Percentiles rank a stretch among this genome's conserved stretches.
Conservation (phyloP, 148 eudicot genomes). For the Rhododendron mucronatum region DNA sequence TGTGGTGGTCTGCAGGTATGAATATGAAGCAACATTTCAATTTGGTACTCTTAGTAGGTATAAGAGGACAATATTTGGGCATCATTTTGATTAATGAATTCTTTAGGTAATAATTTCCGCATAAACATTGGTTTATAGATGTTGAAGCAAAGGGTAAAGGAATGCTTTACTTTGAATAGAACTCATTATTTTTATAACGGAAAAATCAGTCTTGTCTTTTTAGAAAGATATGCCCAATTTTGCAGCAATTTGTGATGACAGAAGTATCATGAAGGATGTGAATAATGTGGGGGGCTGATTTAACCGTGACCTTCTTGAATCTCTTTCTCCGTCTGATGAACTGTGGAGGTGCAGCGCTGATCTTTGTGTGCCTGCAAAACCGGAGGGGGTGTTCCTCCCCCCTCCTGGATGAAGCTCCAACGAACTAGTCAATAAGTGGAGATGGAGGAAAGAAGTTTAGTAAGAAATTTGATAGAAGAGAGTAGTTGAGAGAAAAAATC, state of each 20-base stretch:
- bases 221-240: not conserved
- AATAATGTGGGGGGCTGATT: no score
- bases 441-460: no score
- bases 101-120: not conserved
- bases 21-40: not conserved
- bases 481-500: no score
- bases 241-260: not conserved
- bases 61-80: not conserved
- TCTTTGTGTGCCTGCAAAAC: no score
- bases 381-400: no score
- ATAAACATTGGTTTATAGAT: not conserved
- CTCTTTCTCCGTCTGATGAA: no score
- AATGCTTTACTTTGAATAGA: not conserved
- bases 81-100: not conserved
- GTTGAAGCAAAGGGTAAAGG: not conserved
- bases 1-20: slow-evolving; percentile 73
- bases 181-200: not conserved
- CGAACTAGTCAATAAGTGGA: no score
- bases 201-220: not conserved
- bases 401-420: no score
- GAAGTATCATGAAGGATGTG: not conserved
- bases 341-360: no score
- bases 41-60: not conserved
- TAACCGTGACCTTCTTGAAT: no score
- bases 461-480: no score